A percentile compares a stretch with the other conserved stretches of the same genome.
Evolutionary conservation across 2,329 filamentous ascomycete species (phyloP).

Genomic region (Aspergillus niger): DNA sequence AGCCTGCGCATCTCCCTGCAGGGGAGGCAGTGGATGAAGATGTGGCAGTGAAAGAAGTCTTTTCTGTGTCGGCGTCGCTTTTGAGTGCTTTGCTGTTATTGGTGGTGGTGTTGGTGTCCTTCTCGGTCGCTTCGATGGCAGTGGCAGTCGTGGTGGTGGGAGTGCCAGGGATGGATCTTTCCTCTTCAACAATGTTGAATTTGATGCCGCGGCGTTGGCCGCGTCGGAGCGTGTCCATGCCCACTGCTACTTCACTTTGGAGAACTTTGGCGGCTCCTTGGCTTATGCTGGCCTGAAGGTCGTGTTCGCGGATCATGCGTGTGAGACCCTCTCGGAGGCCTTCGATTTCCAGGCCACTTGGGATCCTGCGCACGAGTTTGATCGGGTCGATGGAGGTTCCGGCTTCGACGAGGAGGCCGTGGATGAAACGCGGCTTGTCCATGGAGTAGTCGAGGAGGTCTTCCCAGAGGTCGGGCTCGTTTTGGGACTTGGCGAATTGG

Average conservation of each 20-base stretch:
- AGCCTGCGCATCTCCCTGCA: slow-evolving; percentile 42
- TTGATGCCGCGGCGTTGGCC: slow-evolving; percentile 85
- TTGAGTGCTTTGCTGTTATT: neutral
- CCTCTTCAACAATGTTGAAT: slow-evolving; percentile 67
- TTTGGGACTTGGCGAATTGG: slow-evolving; percentile 88
- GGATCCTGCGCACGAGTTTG: slow-evolving; percentile 83
- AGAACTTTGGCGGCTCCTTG: slow-evolving; percentile 85
- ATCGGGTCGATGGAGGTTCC: slow-evolving; percentile 93
- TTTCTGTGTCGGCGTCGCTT: slow-evolving; percentile 20
- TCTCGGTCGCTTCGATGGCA: neutral
- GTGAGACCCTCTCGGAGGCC: slow-evolving; percentile 84
- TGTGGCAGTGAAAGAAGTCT: slow-evolving; percentile 13
- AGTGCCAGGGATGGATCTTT: slow-evolving; percentile 8
- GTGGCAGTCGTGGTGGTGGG: neutral
- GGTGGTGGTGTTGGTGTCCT: slow-evolving; percentile 12
- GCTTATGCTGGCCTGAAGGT: slow-evolving; percentile 91
- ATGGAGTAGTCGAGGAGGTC: slow-evolving; percentile 93
- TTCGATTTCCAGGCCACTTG: slow-evolving; percentile 88
- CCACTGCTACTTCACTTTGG: slow-evolving; percentile 79
- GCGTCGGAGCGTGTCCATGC: slow-evolving; percentile 76
- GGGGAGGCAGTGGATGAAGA: slow-evolving; percentile 10
- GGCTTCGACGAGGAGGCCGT: slow-evolving; percentile 86
- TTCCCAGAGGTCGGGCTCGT: slow-evolving; percentile 91
- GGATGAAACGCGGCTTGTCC: slow-evolving; percentile 95
- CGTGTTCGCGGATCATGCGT: slow-evolving; percentile 91